phyloP scores from a whole-genome alignment of 179 eudicot species.

The Spergularia azorica region DNA sequence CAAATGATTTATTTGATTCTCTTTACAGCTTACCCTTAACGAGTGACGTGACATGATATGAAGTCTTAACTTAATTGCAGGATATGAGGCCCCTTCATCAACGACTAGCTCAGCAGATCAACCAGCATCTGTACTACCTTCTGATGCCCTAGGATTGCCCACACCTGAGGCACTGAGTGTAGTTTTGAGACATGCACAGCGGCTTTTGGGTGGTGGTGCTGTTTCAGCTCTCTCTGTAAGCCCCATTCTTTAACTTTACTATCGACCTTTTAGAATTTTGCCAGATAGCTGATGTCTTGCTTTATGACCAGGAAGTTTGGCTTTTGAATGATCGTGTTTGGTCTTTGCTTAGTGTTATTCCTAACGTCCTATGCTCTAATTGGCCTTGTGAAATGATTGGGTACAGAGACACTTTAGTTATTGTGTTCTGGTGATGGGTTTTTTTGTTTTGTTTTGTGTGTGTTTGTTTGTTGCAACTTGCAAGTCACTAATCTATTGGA shows the following conservation, averaged over 20 bases:
- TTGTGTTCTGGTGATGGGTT: background rate
- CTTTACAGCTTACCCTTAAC: background rate
- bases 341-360: background rate
- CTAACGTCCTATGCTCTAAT: background rate
- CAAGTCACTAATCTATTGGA: background rate
- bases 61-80: constrained; percentile 32
- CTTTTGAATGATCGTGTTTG: background rate
- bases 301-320: background rate
- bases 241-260: constrained; percentile 9
- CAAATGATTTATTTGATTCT: constrained; percentile 4
- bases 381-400: background rate
- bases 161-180: constrained; percentile 67
- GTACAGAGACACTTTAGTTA: background rate
- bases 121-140: constrained; percentile 51
- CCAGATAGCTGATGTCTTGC: background rate
- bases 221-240: constrained; percentile 76
- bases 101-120: constrained; percentile 37
- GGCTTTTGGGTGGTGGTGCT: constrained; percentile 63
- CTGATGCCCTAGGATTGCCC: constrained; percentile 59
- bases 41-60: background rate
- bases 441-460: too few species aligned
- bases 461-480: background rate
- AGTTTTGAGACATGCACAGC: constrained; percentile 70
- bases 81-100: constrained; percentile 50
- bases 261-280: background rate